These are phyloP conservation scores for Mortierella polycephala DNA, from an alignment of 371 early-diverging fungal genomes.

Conservation along the genomic window DNA sequence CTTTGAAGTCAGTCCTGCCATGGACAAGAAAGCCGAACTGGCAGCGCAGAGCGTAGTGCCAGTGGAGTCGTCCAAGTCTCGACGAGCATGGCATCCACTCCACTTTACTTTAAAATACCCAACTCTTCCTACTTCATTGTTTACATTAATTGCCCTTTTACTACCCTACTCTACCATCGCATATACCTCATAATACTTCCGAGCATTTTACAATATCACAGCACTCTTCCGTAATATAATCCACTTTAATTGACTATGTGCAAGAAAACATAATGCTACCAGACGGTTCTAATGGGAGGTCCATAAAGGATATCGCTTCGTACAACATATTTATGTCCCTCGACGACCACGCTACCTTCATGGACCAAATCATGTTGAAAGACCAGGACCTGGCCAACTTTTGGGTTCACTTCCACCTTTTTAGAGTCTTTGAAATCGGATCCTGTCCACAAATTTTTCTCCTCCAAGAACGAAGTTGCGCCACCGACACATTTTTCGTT, in stretches of 20 bases:
- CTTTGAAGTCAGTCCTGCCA: no score
- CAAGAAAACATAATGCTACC: background rate
- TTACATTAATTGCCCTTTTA: no score
- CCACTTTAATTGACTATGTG: background rate
- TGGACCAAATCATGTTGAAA: constrained; percentile 57
- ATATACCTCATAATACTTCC: no score
- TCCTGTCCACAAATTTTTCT: background rate
- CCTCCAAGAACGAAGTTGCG: constrained; percentile 56
- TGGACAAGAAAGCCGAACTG: no score
- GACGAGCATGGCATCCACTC: no score
- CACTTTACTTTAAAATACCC: no score
- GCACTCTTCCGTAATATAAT: no score
- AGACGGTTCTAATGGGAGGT: background rate
- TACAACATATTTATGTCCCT: constrained; percentile 54
- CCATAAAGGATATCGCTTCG: constrained; percentile 54
- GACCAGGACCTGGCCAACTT: constrained; percentile 53
- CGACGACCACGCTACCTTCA: constrained; percentile 47
- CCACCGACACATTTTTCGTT: constrained; percentile 57
- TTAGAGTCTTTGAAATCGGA: background rate
- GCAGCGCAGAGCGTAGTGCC: no score
- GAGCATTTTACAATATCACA: no score
- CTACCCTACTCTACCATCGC: no score
- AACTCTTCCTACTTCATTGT: no score
- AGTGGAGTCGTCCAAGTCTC: no score
- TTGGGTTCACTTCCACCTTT: constrained; percentile 25